Base-by-base conservation (phyloP, 2,329 filamentous ascomycete species). In the Diplocarpon mali region DNA sequence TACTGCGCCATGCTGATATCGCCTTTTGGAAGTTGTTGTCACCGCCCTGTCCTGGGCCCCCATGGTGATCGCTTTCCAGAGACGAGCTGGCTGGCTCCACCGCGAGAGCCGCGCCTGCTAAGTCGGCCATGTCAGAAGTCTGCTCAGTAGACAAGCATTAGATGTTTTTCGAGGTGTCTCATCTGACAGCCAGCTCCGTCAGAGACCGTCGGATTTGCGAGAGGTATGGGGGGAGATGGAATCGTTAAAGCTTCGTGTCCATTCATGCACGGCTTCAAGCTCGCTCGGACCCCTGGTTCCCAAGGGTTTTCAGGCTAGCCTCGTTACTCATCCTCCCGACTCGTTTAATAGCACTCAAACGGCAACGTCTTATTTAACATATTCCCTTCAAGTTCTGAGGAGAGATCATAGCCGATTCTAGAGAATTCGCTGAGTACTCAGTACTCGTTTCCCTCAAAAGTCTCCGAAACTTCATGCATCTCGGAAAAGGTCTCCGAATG, bases 11-110 rank as follows among this genome's bases (percentile, higher is more conserved):
- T 63, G 89, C 85, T 52, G 87, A 85, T 57, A 98, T 94, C 45
- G 92, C 92, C 62, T 83, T 84, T 65, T 98, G 92, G 64, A 98
- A 98, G 66, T 95, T 95, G 70, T 94, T 96, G 56, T 83, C 80
- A 30, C 75, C 76, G 39, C 80, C 76, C 10, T 55, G 50, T 27
- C 44, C 49, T 31, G 48, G 32, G 50, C 49, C 44, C 46, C 31
- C 42, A 39, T 52, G 45, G 15, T 49, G 44, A 42, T 45, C 51
- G 28, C 40, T 40, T 13, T 39, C 27, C 31, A 44, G 39, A 37
- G 39, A 37, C 17, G 39, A 35, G 30, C 37, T 48, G 7, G 52
- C 46, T 14, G 51, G 49, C 38, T 53, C 54, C 24, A 7, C 20
- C 20, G 40, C 52, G 14, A 57, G 40, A 24, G 53, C 49, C 31